Base-by-base conservation (phyloP, 2,329 filamentous ascomycete genomes). In the Fusarium humuli region DNA sequence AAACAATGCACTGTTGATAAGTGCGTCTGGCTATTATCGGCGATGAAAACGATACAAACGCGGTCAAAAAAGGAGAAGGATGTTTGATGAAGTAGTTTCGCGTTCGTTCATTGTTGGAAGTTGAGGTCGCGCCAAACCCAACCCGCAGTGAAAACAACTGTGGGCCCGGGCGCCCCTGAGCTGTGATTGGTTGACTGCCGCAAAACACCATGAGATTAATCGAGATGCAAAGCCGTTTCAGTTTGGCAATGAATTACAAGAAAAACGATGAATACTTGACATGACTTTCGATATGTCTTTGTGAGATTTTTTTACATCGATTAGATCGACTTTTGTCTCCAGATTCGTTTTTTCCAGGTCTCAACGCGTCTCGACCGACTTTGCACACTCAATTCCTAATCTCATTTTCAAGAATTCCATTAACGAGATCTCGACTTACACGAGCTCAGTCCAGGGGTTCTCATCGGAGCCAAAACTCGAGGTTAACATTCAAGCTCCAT, bases 401-500 rank as follows among this genome's bases (percentile, higher is more conserved):
- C 23, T 65, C 58, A 20, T 60, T 18, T 30, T 57, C 46, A 12
- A 53, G 47, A 37, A 48, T 65, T 53, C 34, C 34, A 22, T 70
- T 30, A 30, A 52, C 69, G 30, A 57, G 55, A 63, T 55, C 34
- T 65, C 52, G 34, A 66, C 56, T 47, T 70, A 58, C 62, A 66
- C 67, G 46, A 70, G 69, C 64, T 74, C 58, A 66, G 67, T 70
- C 72, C 54, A 61, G 66, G 69, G 70, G 72, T 73, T 66, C 65
- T 56, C 63, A 58, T 58, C 69, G 71, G 72, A 59, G 67, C 69
- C 67, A 74, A 71, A 74, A 67, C 70, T 75, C 70, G 67, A 77
- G 68, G 68, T 61, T 71, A 73, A 71, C 74, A 73, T 72, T 72
- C 68, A 70, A 76, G 70, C 67, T 73, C 64, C 65, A 67, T 75